Base-by-base conservation (phyloP, 805 yeast genomes). In the Suhomyces prunicola region DNA sequence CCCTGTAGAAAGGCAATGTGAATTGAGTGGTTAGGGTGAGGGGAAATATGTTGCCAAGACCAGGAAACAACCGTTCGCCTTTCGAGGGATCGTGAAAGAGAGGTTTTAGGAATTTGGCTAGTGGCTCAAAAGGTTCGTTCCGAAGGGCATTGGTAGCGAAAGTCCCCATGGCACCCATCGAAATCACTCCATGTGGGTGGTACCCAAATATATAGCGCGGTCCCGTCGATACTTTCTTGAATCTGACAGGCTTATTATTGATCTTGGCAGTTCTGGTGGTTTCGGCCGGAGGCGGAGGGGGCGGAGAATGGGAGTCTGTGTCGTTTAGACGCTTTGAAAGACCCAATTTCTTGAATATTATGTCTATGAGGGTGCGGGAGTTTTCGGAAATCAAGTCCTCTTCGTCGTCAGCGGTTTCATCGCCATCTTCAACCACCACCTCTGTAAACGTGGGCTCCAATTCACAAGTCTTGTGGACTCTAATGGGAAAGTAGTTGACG, bases 161-260 rank as follows among this genome's bases (percentile, higher is more conserved):
- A 0, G 86, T 85, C 1, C 96, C 96, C 66, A 92, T 85, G 0
- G 87, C 92, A 2, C 97, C 97, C 80, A 92, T 79, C 1, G 96
- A 88, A 10, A 92, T 91, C 13, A 93, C 92, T 0, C 99, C 99
- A 68, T 94, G 99, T 0, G 99, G 99, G 68, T 92, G 97, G 63
- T 90, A 86, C 0, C 97, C 96, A 70, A 93, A 93, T 2, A 93
- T 82, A 68, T 94, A 93, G 36, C 87, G 73, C 2, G 90, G 92
- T 0, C 90, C 93, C 3, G 83, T 70, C 47, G 78, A 62, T 1
- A 75, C 69, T 44, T 63, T 60, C 48, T 67, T 67, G 48, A 50
- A 58, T 42, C 58, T 60, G 15, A 57, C 53, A 2, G 57, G 48
- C 9, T 33, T 42, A 9, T 27, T 44, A 8, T 12, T n/a, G 22